Base-by-base conservation (phyloP, 2,329 filamentous ascomycete species). In the Lachnellula subtilissima region DNA sequence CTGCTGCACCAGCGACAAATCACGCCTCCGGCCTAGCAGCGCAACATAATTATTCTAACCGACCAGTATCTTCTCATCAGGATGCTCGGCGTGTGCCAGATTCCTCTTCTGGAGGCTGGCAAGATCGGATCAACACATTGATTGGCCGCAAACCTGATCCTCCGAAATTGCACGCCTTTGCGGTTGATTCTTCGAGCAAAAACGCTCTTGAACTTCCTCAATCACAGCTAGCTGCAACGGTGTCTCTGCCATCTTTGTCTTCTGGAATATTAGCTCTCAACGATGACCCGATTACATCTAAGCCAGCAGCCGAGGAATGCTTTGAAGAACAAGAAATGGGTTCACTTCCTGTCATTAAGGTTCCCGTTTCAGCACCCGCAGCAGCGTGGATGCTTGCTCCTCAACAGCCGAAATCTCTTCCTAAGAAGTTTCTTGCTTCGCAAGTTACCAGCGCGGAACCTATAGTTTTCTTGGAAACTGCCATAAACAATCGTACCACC, bases 311-410 rank as follows among this genome's bases (percentile, higher is more conserved):
- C 5, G 88, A 91, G 61, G 86, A 89, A 59, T 89, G 89, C 61
- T 92, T 92, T 61, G 88, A 90, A 67, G 87, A 91, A 66, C 87
- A 89, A 65, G 87, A 91, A 69, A 88, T 88, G 76, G 88, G 88
- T 3, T 91, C 88, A 7, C 73, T 90, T n/a, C 88, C 88, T 0
- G 78, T 81, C 22, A 83, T 91, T 23, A 81, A 80, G 53, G 73
- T 91, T n/a, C 88, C 88, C 7, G 76, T 78, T 48, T 79, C 78
- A 55, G 78, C 79, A 4, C 85, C 86, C 1, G 78, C 82, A 37
- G 78, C 80, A 37, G 81, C 84, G 15, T 89, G 86, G 85, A 76
- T 79, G 54, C 80, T 84, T 14, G 82, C 80, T 6, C 69, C 76
- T 12, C 74, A 78, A 42, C 78, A 79, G 50, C 73, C 75, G 37